Evolutionary conservation across 768 basidiomycete species (phyloP), one percentile per base, ranked within the genome.

Genomic region (Suillus subluteus): DNA sequence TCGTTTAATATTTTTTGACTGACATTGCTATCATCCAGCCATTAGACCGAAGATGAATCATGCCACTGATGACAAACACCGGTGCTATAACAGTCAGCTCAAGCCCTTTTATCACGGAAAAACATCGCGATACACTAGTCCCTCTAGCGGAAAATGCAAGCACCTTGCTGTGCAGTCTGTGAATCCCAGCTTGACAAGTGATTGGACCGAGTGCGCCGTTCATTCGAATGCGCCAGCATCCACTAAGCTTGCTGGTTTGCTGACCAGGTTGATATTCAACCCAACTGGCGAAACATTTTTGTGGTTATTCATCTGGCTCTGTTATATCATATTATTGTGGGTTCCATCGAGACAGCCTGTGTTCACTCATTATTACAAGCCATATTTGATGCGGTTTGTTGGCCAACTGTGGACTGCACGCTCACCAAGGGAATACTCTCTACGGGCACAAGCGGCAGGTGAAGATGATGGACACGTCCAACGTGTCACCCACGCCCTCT

Each of bases 391-490:
- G 21, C 68, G 30, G 59, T 72, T 68, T 40, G 50, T 64, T 12
- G 67, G 73, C 3, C 73, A 74, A 1, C 73, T 76, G 18, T 75
- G 73, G 74, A 46, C 32, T 30, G 30, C 74, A 62, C 69, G 66
- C 55, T 70, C 71, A 6, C 66, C 71, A 55, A 64, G 48, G 52
- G 74, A 75, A 16, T 62, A 68, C 61, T 73, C 72, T 55, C 44
- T 72, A 18, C 73, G 67, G 15, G 30, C 0, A 7, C 32, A n/a
- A 43, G 44, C 56, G 40, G 44, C 56, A n/a, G 69, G 63, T 30
- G 41, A 1, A 23, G 65, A 70, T 52, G 38, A 41, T n/a, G n/a
- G 4, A 62, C 38, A 4, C 12, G 59, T 11, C 38, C 38, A 21
- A 32, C 58, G 37, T 16, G 56, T 65, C 41, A 74, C 70, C 1